Evolutionary conservation across 805 yeast genomes (phyloP).

Genomic region (Yamadazyma akitaensis): DNA sequence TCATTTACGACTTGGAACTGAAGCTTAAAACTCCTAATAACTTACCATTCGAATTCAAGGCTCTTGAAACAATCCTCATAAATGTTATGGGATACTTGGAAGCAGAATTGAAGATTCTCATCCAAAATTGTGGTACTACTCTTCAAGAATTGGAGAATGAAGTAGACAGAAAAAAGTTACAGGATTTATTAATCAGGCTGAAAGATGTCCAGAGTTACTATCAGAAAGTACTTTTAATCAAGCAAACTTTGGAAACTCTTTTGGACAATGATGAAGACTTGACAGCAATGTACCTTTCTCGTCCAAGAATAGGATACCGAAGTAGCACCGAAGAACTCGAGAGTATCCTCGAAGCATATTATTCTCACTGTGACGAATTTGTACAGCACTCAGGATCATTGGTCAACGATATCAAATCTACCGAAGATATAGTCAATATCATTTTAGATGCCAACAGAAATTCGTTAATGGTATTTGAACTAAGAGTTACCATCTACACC

Average conservation of each 20-base stretch:
- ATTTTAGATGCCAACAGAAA: constrained; percentile 90
- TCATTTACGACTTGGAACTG: constrained; percentile 80
- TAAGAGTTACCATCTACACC: constrained; percentile 79
- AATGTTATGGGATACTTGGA: constrained; percentile 79
- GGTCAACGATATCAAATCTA: constrained; percentile 78
- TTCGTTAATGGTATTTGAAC: constrained; percentile 80
- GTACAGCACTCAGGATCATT: constrained; percentile 87
- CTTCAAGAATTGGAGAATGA: constrained; percentile 72
- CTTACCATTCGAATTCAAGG: constrained; percentile 67
- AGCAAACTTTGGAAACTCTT: constrained; percentile 79
- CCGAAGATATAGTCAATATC: constrained; percentile 90
- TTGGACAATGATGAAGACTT: constrained; percentile 85
- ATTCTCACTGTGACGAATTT: constrained; percentile 87
- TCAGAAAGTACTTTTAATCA: constrained; percentile 71
- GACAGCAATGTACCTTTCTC: constrained; percentile 71
- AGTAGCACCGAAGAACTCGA: constrained; percentile 70
- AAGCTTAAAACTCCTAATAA: constrained; percentile 47
- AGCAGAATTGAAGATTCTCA: constrained; percentile 63
- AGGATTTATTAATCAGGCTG: constrained; percentile 69
- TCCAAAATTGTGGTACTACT: constrained; percentile 57
- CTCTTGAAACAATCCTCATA: constrained; percentile 76
- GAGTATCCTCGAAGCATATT: constrained; percentile 83
- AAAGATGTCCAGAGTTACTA: constrained; percentile 68
- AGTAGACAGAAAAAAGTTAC: constrained; percentile 70
- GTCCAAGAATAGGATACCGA: constrained; percentile 17